Percentiles rank a stretch among this genome's conserved stretches.
phyloP scores from a whole-genome alignment of 2,329 filamentous ascomycete species.

The Neonectria sp. region DNA sequence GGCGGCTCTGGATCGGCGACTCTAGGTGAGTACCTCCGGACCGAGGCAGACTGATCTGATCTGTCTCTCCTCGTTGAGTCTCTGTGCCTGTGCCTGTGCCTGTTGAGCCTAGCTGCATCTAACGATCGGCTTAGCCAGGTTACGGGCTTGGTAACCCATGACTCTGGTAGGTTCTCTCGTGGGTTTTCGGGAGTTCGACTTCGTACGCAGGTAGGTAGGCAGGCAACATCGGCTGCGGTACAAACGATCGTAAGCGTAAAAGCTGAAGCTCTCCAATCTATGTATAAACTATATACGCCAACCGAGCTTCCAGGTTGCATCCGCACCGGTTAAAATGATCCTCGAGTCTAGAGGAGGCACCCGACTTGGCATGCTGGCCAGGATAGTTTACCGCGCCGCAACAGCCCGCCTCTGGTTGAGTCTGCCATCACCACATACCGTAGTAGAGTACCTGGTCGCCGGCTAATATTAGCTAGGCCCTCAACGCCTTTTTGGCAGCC shows the following conservation, averaged over 20 bases:
- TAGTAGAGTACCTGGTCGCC: constrained; percentile 6
- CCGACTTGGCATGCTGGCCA: constrained; percentile 3
- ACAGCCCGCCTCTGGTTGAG: constrained; percentile 9
- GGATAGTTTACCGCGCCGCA: constrained; percentile 11
- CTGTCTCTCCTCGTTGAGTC: constrained; percentile 17
- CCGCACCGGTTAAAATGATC: neutral
- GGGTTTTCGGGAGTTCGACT: neutral
- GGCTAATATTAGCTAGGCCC: constrained; percentile 24
- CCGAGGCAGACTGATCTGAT: constrained; percentile 6
- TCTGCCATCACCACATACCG: constrained; percentile 5
- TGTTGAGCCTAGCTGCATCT: constrained; percentile 23
- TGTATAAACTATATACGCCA: neutral
- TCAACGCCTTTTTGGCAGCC: constrained; percentile 20
- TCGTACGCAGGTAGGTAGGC: too few relatives aligned
- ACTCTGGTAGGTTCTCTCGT: neutral
- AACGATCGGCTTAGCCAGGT: constrained; percentile 18
- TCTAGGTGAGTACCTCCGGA: neutral
- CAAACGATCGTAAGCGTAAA: neutral
- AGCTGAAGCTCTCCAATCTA: neutral
- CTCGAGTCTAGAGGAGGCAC: neutral
- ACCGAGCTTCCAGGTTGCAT: constrained; percentile 8
- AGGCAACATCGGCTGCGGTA: neutral
- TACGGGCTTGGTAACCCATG: neutral
- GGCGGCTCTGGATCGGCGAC: neutral
- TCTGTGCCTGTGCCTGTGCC: constrained; percentile 15